Conservation (phyloP, 495 filamentous ascomycete genomes). For the Aspergillus ellipticus region DNA sequence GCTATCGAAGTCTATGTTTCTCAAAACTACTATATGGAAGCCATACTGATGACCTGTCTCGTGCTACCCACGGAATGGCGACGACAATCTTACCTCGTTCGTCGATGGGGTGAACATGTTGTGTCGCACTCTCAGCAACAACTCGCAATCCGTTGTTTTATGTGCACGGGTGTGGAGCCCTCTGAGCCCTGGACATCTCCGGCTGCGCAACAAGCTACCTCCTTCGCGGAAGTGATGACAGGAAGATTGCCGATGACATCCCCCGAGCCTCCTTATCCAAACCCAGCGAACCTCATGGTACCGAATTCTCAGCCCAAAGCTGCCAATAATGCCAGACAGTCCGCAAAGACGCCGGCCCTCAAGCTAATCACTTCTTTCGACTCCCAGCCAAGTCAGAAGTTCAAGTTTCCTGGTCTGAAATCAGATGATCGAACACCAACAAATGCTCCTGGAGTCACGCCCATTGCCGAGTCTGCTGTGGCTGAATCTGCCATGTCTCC, state of each 20-base stretch:
- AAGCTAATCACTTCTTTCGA: constrained; percentile 92
- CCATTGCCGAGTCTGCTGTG: constrained; percentile 87
- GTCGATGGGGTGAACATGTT: constrained; percentile 93
- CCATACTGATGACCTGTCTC: constrained; percentile 72
- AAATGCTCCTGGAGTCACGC: constrained; percentile 72
- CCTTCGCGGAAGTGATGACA: constrained; percentile 31
- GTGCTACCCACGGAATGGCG: constrained; percentile 80
- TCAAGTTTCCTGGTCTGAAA: constrained; percentile 63
- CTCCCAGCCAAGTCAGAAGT: constrained; percentile 50
- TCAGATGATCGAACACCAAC: constrained; percentile 74
- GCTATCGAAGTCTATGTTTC: constrained; percentile 96
- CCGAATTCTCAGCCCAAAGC: constrained; percentile 27
- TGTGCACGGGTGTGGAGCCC: constrained; percentile 73
- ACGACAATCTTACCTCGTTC: constrained; percentile 77
- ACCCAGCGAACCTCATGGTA: constrained; percentile 23
- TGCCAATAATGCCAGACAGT: constrained; percentile 26
- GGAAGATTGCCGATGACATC: constrained; percentile 45
- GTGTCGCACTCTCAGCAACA: constrained; percentile 82
- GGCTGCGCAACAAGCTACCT: constrained; percentile 62
- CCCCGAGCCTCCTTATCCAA: constrained; percentile 31
- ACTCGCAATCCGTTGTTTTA: constrained; percentile 88
- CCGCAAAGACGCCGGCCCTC: constrained; percentile 76
- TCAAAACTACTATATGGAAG: constrained; percentile 87
- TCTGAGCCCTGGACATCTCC: constrained; percentile 83
- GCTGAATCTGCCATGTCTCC: constrained; percentile 83